A percentile compares a stretch with the other conserved stretches of the same genome.
These are phyloP conservation scores for Fusarium floridanum DNA, from an alignment of 2,329 filamentous ascomycete genomes.

Conservation along the genomic window DNA sequence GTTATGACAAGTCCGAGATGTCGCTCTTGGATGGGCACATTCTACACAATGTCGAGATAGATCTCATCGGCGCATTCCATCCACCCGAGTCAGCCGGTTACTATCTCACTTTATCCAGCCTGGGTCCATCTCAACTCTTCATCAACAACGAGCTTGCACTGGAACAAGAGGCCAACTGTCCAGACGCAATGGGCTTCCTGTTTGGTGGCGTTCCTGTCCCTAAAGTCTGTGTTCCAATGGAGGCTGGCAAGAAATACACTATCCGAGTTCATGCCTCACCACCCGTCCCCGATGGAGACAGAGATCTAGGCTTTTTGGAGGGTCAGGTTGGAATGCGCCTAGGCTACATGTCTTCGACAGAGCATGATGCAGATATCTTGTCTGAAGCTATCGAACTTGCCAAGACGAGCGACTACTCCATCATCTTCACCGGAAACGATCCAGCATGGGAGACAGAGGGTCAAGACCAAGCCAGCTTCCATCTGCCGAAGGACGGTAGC, in stretches of 20 bases:
- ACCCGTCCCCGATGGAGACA: slow-evolving; percentile 36
- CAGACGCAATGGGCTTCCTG: slow-evolving; percentile 52
- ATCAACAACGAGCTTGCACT: slow-evolving; percentile 49
- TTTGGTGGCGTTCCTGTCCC: slow-evolving; percentile 48
- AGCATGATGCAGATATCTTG: slow-evolving; percentile 53
- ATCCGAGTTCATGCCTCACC: slow-evolving; percentile 49
- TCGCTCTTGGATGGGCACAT: slow-evolving; percentile 37
- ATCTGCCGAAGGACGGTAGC: slow-evolving; percentile 70
- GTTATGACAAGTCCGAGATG: slow-evolving; percentile 45
- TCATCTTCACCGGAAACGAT: slow-evolving; percentile 70
- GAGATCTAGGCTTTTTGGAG: slow-evolving; percentile 50
- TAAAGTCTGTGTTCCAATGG: slow-evolving; percentile 47
- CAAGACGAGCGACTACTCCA: slow-evolving; percentile 69
- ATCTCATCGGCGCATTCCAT: slow-evolving; percentile 49
- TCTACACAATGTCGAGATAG: slow-evolving; percentile 44
- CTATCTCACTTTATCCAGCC: slow-evolving; percentile 49
- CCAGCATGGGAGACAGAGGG: slow-evolving; percentile 62
- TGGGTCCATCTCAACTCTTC: slow-evolving; percentile 48
- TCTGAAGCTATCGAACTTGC: slow-evolving; percentile 69
- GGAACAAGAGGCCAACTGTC: slow-evolving; percentile 49
- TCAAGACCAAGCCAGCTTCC: slow-evolving; percentile 79
- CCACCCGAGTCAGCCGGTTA: slow-evolving; percentile 47
- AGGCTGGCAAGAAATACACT: slow-evolving; percentile 49
- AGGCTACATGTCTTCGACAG: slow-evolving; percentile 49
- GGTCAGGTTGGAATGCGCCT: slow-evolving; percentile 49